phyloP scores from a whole-genome alignment of 352 stramenopile species.

The Globisporangium alternatum region DNA sequence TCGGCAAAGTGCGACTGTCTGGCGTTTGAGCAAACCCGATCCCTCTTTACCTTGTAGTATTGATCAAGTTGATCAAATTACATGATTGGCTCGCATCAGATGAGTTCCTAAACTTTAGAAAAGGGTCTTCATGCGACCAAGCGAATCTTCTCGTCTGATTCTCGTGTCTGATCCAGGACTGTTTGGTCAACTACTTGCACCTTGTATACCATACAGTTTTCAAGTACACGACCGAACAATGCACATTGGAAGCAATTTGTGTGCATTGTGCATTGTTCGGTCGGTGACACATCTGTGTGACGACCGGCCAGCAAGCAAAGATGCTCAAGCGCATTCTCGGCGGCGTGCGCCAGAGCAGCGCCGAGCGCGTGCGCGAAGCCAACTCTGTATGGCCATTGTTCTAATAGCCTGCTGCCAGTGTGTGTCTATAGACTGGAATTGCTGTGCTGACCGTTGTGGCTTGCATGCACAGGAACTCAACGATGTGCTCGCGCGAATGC shows the following conservation, averaged over 20 bases:
- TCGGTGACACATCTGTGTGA: background rate
- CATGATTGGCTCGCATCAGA: background rate
- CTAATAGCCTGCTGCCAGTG: background rate
- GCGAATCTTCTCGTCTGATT: conserved; percentile 3
- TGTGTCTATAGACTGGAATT: background rate
- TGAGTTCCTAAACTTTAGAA: background rate
- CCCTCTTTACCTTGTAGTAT: background rate
- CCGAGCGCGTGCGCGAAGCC: conserved; percentile 39
- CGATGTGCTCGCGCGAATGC: conserved; percentile 50
- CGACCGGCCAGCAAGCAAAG: background rate
- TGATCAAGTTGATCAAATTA: background rate
- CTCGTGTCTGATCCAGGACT: no score
- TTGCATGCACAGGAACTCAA: conserved; percentile 45
- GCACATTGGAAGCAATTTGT: no score
- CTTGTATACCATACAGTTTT: no score
- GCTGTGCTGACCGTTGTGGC: background rate
- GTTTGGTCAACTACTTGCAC: no score
- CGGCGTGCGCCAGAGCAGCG: conserved; percentile 40
- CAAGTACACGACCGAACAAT: no score
- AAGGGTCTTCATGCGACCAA: background rate
- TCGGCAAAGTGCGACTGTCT: conserved; percentile 15
- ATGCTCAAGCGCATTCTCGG: conserved; percentile 22
- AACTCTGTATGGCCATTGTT: conserved; percentile 24
- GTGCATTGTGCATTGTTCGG: no score
- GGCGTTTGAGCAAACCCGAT: conserved; percentile 7